These are phyloP conservation scores for Monilinia laxa DNA, from an alignment of 2,329 filamentous ascomycete species.

Conservation along the genomic window DNA sequence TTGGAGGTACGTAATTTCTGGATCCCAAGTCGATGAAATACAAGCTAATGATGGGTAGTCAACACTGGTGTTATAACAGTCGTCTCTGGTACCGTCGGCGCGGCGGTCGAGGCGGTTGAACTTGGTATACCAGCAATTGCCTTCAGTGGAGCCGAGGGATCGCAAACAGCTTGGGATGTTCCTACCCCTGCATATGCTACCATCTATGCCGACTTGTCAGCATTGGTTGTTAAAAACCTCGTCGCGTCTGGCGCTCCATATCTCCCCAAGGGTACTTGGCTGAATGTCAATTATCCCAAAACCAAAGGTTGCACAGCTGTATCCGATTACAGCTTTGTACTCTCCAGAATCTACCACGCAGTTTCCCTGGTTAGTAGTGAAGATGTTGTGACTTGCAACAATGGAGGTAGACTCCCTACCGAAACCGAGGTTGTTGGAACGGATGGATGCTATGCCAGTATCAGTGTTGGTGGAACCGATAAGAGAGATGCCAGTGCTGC, in stretches of 20 bases:
- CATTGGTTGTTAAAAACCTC: neutral
- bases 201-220: constrained; percentile 11
- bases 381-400: constrained; percentile 10
- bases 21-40: neutral
- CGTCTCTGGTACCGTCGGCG: constrained; percentile 11
- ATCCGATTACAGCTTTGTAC: constrained; percentile 12
- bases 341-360: constrained; percentile 8
- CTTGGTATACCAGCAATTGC: constrained; percentile 10
- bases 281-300: constrained; percentile 8
- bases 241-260: constrained; percentile 11
- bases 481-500: constrained; percentile 14
- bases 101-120: constrained; percentile 1
- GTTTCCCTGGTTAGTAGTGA: neutral
- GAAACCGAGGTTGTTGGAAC: constrained; percentile 7
- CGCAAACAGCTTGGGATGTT: constrained; percentile 1
- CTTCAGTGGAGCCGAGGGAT: constrained; percentile 18
- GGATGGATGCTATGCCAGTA: constrained; percentile 16
- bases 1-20: constrained; percentile 1
- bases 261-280: neutral
- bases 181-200: constrained; percentile 6
- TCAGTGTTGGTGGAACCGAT: constrained; percentile 17
- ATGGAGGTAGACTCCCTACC: constrained; percentile 16
- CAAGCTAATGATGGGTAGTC: neutral
- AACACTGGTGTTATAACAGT: constrained; percentile 17
- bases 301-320: neutral